Evolutionary conservation across 495 filamentous ascomycete genomes (phyloP).

Genomic region (Neurospora tetrasperma): DNA sequence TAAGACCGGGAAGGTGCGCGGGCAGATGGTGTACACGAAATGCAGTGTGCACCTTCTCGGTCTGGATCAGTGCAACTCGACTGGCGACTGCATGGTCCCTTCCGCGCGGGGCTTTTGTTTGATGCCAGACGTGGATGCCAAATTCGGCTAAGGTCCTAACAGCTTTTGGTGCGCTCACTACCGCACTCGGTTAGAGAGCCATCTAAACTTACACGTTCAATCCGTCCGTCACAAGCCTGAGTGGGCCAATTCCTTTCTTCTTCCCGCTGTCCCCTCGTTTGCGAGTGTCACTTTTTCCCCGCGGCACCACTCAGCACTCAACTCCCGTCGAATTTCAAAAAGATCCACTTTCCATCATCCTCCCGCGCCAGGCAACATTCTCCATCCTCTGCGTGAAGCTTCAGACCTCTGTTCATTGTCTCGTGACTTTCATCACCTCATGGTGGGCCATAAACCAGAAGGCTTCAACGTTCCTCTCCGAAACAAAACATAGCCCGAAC

Average conservation of each 20-base stretch:
- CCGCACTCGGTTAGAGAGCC: background rate
- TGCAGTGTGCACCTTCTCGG: too few relatives aligned
- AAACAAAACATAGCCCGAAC: background rate
- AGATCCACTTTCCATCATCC: background rate
- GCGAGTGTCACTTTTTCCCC: background rate
- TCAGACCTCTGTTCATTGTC: background rate
- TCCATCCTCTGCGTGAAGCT: background rate
- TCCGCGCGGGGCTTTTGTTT: background rate
- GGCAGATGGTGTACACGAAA: background rate
- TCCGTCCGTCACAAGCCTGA: background rate
- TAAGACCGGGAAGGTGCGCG: background rate
- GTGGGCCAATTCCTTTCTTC: background rate
- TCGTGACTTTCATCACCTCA: too few relatives aligned
- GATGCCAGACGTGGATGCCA: background rate
- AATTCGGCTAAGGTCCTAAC: background rate
- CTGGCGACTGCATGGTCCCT: background rate
- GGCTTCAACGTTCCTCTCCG: too few relatives aligned
- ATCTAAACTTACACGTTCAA: background rate
- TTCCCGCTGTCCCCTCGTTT: background rate
- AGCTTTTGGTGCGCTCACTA: accelerated
- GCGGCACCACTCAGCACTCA: background rate
- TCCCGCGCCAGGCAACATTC: background rate
- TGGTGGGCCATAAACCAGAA: too few relatives aligned
- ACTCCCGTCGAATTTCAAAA: background rate
- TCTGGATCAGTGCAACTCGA: too few relatives aligned